Evolutionary conservation across 2,329 filamentous ascomycete genomes (phyloP), one percentile per base, ranked within the genome.

Genomic region (Ophidiomyces ophidiicola): DNA sequence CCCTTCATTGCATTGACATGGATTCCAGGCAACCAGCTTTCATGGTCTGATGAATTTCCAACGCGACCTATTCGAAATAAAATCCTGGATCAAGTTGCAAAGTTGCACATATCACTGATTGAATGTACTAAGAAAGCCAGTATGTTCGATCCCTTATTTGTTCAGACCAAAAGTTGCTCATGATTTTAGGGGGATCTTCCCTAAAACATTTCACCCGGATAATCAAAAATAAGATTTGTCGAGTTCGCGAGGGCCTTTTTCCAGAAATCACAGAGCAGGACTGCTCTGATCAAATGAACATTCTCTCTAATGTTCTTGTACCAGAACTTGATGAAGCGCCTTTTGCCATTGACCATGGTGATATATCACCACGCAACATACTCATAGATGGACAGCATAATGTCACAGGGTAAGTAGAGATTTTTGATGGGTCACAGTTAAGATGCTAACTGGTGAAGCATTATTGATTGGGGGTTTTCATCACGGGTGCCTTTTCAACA

Each of bases 361-460:
- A 44, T 38, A 18, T 44, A 17, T 40, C 36, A n/a, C 26, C 41
- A 25, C 24, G 26, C 21, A 44, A 44, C 36, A 40, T 44, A 19
- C 35, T 44, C 29, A 28, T 44, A 19, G 36, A 44, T 39, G 31
- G 36, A 25, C 31, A 44, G 11, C 36, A 44, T 32, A 44, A 44
- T 18, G 29, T 44, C 41, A 40, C 31, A 36, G 41, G 36, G 41
- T 44, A 23, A 36, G 41, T 6, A 15, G 4, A 32, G 6, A 40
- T n/a, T 10, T 18, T 39, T 24, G 15, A 39, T 32, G 26, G 17
- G 20, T 11, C 31, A 18, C 36, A 19, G 14, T 18, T 18, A 14
- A 12, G 2, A 5, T 20, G 25, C 41, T 32, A 15, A 24, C 14
- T 40, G 39, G 15, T 4, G 36, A 36, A 44, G 41, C 2, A 40